These are phyloP conservation scores for Hortaea sp. DNA, from an alignment of 2,329 filamentous ascomycete genomes.

Conservation along the genomic window DNA sequence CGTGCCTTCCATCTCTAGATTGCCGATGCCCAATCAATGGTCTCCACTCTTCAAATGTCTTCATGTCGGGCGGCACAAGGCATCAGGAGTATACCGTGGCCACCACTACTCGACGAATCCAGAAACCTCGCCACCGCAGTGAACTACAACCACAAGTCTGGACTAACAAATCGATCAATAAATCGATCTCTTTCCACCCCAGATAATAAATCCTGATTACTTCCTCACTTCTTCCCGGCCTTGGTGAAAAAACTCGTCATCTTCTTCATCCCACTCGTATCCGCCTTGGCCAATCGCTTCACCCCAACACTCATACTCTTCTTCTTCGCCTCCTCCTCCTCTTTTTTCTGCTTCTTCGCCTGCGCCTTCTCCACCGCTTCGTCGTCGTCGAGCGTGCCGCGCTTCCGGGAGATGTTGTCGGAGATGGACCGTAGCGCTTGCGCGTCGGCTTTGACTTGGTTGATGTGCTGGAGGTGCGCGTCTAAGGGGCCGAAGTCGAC, in stretches of 20 bases:
- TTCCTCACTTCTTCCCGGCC: constrained; percentile 15
- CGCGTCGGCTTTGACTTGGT: constrained; percentile 60
- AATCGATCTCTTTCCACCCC: no score
- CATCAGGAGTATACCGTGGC: no score
- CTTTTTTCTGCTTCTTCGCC: constrained; percentile 75
- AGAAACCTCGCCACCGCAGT: no score
- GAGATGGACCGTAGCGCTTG: constrained; percentile 55
- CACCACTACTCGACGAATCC: no score
- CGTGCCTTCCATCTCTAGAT: neutral
- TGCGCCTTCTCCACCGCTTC: constrained; percentile 48
- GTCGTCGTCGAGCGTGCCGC: constrained; percentile 53
- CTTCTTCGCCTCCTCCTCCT: constrained; percentile 80
- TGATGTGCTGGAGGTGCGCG: constrained; percentile 56
- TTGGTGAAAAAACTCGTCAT: constrained; percentile 90
- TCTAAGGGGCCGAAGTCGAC: constrained; percentile 56
- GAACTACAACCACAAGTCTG: no score
- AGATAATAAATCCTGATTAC: no score
- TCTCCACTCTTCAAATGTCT: no score
- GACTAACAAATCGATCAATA: no score
- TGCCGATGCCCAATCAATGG: neutral
- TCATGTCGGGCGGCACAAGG: no score
- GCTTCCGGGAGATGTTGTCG: constrained; percentile 60
- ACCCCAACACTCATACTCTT: constrained; percentile 71
- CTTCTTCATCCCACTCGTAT: constrained; percentile 92
- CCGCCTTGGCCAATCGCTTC: constrained; percentile 75